These are phyloP conservation scores for Samsoniella hepiali DNA, from an alignment of 2,329 filamentous ascomycete species.

Conservation along the genomic window DNA sequence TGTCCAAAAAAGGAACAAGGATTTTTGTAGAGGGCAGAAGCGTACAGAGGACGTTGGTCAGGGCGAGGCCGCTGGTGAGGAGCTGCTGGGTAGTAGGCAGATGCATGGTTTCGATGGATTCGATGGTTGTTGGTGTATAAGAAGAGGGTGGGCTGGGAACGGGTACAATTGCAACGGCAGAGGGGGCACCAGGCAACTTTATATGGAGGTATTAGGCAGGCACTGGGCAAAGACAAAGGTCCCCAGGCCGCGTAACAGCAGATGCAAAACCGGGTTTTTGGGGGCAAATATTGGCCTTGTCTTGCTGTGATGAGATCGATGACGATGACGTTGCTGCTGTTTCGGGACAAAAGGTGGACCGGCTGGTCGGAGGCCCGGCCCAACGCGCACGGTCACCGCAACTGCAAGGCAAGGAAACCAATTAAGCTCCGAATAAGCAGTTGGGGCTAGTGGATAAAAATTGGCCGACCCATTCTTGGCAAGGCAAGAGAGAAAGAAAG, in stretches of 20 bases:
- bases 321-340: slow-evolving; percentile 6
- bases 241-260: slow-evolving; percentile 5
- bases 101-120: slow-evolving; percentile 20
- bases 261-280: slow-evolving; percentile 6
- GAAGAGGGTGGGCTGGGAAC: not conserved
- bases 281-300: not conserved
- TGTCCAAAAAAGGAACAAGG: not conserved
- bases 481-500: not conserved
- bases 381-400: not conserved
- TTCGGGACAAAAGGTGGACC: slow-evolving; percentile 4
- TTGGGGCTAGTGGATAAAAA: not conserved
- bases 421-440: not conserved
- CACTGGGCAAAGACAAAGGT: not conserved
- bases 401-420: not conserved
- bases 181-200: not conserved
- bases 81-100: slow-evolving; percentile 17
- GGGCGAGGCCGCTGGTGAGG: slow-evolving; percentile 16
- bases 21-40: too few species aligned
- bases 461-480: not conserved
- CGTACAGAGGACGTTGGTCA: slow-evolving; percentile 3
- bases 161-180: not conserved
- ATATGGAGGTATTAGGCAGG: not conserved
- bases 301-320: slow-evolving; percentile 3
- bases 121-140: not conserved
- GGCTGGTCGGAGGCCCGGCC: not conserved